Conservation (phyloP, 2,329 filamentous ascomycete genomes). For the Fusarium caatingaense region DNA sequence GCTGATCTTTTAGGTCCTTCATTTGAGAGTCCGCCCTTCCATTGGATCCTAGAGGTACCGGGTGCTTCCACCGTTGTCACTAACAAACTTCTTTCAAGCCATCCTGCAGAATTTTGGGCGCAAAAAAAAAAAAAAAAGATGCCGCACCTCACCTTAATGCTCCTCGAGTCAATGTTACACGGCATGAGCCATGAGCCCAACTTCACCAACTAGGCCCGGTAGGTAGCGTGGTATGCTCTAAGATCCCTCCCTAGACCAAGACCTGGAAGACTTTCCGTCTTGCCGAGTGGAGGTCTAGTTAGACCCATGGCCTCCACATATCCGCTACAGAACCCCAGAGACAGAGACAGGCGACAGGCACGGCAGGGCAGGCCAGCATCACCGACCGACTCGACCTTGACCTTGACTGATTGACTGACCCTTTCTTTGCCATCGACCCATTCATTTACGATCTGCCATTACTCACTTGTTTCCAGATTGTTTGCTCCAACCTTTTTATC, state of each 20-base stretch:
- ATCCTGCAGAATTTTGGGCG: neutral
- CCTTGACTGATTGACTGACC: constrained; percentile 16
- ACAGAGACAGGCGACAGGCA: constrained; percentile 21
- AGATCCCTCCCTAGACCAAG: neutral
- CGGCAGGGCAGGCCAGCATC: constrained; percentile 45
- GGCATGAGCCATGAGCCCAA: constrained; percentile 13
- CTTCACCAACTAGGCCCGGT: neutral
- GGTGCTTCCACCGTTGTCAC: neutral
- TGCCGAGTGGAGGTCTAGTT: constrained; percentile 26
- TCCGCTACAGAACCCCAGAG: constrained; percentile 33
- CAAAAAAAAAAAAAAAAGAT: neutral
- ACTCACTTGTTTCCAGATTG: constrained; percentile 9
- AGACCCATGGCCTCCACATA: constrained; percentile 23
- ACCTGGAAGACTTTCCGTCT: constrained; percentile 28
- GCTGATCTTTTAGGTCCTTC: neutral
- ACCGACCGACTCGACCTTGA: constrained; percentile 32
- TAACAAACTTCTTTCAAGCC: neutral
- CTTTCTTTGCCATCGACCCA: constrained; percentile 46
- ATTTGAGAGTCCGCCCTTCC: neutral
- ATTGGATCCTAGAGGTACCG: neutral
- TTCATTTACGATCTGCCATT: constrained; percentile 40
- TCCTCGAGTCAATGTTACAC: constrained; percentile 6
- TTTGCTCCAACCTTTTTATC: constrained; percentile 7
- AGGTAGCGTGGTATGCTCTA: neutral
- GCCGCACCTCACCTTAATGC: neutral